These are phyloP conservation scores for Claviceps pazoutovae DNA, from an alignment of 2,329 filamentous ascomycete genomes.

Conservation along the genomic window DNA sequence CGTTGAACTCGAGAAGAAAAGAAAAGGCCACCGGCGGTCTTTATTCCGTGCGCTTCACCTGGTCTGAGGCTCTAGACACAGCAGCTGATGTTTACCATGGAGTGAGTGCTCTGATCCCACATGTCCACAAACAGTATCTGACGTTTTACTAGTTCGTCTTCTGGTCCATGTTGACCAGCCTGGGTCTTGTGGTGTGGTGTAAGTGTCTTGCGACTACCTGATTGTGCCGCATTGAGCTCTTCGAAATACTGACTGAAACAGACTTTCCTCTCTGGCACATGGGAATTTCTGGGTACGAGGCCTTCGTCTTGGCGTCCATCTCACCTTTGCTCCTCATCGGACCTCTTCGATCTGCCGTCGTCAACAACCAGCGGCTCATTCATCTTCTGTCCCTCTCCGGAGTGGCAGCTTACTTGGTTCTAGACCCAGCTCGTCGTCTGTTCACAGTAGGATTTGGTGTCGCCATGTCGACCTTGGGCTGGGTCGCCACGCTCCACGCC, in stretches of 20 bases:
- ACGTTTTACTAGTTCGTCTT: conserved; percentile 59
- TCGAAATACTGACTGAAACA: conserved; percentile 17
- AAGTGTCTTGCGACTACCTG: conserved; percentile 26
- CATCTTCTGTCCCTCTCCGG: conserved; percentile 70
- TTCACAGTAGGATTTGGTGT: conserved; percentile 73
- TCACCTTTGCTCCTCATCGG: conserved; percentile 68
- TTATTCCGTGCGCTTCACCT: conserved; percentile 59
- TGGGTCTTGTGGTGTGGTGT: conserved; percentile 90
- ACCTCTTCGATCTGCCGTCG: conserved; percentile 51
- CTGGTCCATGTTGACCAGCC: conserved; percentile 84
- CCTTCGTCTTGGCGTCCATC: conserved; percentile 69
- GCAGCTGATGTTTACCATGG: conserved; percentile 84
- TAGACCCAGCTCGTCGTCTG: conserved; percentile 59
- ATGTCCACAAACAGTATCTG: conserved; percentile 5
- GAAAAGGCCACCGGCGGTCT: conserved; percentile 57
- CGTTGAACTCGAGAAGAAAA: conserved; percentile 40
- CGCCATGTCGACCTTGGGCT: conserved; percentile 65
- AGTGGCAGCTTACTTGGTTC: conserved; percentile 64
- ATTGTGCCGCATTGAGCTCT: not conserved
- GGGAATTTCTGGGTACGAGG: conserved; percentile 95
- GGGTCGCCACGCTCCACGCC: conserved; percentile 68
- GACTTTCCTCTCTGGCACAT: conserved; percentile 98
- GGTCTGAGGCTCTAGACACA: conserved; percentile 63
- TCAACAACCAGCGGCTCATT: conserved; percentile 53
- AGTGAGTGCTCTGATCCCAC: conserved; percentile 34